Evolutionary conservation across 257 asterid species (phyloP).

Genomic region (Solanum phureja): DNA sequence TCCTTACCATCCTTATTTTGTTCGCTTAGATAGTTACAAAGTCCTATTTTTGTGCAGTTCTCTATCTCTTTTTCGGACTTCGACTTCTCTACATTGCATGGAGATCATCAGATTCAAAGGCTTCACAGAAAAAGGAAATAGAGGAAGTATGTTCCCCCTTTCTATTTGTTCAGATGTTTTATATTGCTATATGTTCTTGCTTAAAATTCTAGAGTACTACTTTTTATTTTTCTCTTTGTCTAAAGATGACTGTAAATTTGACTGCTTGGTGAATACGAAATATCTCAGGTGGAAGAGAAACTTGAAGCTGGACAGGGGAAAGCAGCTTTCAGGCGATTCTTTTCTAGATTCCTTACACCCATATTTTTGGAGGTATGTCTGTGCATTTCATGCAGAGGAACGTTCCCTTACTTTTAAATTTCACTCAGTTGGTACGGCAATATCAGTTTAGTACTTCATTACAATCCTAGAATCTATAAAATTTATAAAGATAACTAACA

Average conservation of each 20-base stretch:
- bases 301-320: constrained; percentile 87
- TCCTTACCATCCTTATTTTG: neutral
- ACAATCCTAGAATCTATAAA: neutral
- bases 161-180: neutral
- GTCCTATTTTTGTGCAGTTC: constrained; percentile 48
- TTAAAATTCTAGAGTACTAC: neutral
- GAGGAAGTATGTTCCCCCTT: constrained; percentile 59
- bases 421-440: neutral
- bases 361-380: constrained; percentile 69
- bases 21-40: neutral
- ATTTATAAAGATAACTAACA: neutral
- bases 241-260: neutral
- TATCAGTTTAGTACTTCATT: neutral
- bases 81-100: constrained; percentile 91
- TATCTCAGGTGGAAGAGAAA: constrained; percentile 68
- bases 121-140: constrained; percentile 86
- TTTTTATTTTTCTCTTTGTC: neutral
- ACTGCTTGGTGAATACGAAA: neutral
- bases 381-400: neutral
- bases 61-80: constrained; percentile 80
- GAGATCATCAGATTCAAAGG: constrained; percentile 72
- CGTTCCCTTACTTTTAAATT: neutral
- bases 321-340: constrained; percentile 55
- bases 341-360: constrained; percentile 82
- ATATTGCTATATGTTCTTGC: neutral